Evolutionary conservation across 495 filamentous ascomycete genomes (phyloP).

Genomic region (Penicillium maclennaniae): DNA sequence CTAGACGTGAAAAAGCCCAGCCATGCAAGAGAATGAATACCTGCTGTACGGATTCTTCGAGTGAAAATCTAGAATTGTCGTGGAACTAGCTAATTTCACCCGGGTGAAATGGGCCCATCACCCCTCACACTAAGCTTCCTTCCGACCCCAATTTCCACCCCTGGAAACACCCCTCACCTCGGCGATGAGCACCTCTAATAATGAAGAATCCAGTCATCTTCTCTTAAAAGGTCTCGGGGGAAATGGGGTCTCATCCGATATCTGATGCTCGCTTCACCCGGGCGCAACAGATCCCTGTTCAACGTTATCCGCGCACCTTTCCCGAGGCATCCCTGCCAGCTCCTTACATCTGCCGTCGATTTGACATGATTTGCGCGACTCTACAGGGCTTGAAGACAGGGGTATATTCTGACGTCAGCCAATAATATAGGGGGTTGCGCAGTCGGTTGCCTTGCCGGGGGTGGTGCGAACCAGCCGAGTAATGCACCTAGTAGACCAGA

Average conservation of each 20-base stretch:
- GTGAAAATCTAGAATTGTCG: slow-evolving; percentile 3
- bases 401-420: background rate
- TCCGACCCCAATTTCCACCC: background rate
- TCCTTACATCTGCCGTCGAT: background rate
- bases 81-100: slow-evolving; percentile 6
- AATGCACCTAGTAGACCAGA: background rate
- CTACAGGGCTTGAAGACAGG: background rate
- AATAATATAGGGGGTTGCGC: background rate
- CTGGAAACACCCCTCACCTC: background rate
- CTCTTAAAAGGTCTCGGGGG: background rate
- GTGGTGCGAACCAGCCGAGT: background rate
- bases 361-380: background rate
- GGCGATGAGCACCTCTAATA: background rate
- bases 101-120: slow-evolving; percentile 2
- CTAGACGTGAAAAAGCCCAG: background rate
- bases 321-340: background rate
- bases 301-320: background rate
- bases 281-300: background rate
- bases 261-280: background rate
- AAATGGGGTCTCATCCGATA: background rate
- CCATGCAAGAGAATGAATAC: background rate
- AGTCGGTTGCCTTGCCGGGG: background rate
- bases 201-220: background rate
- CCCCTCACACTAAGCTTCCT: background rate
- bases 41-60: background rate